A percentile compares a stretch with the other conserved stretches of the same genome.
phyloP scores from a whole-genome alignment of 441 rosid genomes.

The Manihot esculenta region DNA sequence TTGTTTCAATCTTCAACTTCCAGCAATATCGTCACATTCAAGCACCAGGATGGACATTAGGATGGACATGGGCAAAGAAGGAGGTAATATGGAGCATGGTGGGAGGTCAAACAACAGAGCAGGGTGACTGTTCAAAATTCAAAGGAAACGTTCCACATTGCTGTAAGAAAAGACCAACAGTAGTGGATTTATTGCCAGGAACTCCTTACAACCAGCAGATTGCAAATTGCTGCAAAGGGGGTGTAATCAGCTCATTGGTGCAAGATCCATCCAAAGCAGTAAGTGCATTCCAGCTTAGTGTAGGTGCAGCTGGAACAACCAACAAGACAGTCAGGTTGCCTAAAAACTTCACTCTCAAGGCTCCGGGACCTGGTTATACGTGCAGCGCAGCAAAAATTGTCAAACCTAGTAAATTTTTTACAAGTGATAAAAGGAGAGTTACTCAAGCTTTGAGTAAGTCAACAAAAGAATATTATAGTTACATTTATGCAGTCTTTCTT shows the following conservation, averaged over 20 bases:
- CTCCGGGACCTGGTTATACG: constrained; percentile 85
- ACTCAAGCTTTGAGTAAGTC: constrained; percentile 85
- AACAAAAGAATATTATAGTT: constrained; percentile 7
- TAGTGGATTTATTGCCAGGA: constrained; percentile 82
- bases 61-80: constrained; percentile 75
- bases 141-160: constrained; percentile 76
- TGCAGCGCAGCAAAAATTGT: constrained; percentile 64
- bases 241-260: constrained; percentile 63
- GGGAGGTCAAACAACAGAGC: constrained; percentile 79
- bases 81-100: constrained; percentile 80
- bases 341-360: constrained; percentile 57
- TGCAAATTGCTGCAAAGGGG: constrained; percentile 84
- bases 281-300: constrained; percentile 69
- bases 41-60: constrained; percentile 77
- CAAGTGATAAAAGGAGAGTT: constrained; percentile 59
- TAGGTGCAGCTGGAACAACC: constrained; percentile 75
- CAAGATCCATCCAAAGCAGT: constrained; percentile 70
- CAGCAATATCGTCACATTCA: constrained; percentile 85
- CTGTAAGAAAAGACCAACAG: constrained; percentile 65
- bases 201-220: constrained; percentile 67
- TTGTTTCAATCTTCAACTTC: constrained; percentile 69
- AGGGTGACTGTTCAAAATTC: constrained; percentile 86
- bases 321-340: constrained; percentile 67
- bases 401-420: constrained; percentile 45
- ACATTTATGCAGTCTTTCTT: neutral